phyloP scores from a whole-genome alignment of 2,329 filamentous ascomycete genomes.

The Xylariaceae sp. region DNA sequence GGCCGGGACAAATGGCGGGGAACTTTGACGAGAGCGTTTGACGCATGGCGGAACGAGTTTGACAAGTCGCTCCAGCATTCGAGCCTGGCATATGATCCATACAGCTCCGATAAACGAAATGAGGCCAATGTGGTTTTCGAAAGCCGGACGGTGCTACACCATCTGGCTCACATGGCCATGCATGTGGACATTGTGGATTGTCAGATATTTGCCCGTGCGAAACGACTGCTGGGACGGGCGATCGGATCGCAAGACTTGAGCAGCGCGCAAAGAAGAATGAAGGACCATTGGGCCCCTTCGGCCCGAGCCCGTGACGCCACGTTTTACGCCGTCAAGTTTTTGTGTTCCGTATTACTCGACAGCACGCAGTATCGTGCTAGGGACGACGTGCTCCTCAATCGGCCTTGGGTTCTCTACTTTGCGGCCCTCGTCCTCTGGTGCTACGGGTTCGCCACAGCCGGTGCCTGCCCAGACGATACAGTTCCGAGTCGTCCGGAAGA shows the following conservation, averaged over 20 bases:
- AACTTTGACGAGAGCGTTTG: slow-evolving; percentile 79
- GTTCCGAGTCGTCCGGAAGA: slow-evolving; percentile 56
- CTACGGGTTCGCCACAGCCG: slow-evolving; percentile 87
- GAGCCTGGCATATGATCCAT: slow-evolving; percentile 48
- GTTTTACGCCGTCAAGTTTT: slow-evolving; percentile 85
- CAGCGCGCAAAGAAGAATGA: slow-evolving; percentile 76
- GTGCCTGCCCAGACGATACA: slow-evolving; percentile 54
- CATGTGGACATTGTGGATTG: slow-evolving; percentile 97
- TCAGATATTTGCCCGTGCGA: slow-evolving; percentile 89
- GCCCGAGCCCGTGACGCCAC: slow-evolving; percentile 85
- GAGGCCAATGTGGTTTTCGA: slow-evolving; percentile 67
- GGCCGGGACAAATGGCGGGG: slow-evolving; percentile 88
- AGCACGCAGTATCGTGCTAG: slow-evolving; percentile 67
- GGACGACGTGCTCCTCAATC: slow-evolving; percentile 83
- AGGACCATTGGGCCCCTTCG: slow-evolving; percentile 80
- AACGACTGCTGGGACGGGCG: slow-evolving; percentile 74
- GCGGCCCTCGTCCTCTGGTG: slow-evolving; percentile 89
- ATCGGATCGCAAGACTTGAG: slow-evolving; percentile 78
- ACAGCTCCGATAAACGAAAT: slow-evolving; percentile 57
- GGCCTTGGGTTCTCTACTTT: slow-evolving; percentile 94
- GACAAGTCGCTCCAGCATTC: slow-evolving; percentile 69
- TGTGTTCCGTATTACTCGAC: slow-evolving; percentile 74
- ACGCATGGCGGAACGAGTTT: slow-evolving; percentile 89
- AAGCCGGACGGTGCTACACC: slow-evolving; percentile 81
- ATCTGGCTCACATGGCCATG: slow-evolving; percentile 95